A percentile compares a stretch with the other conserved stretches of the same genome.
phyloP scores from a whole-genome alignment of 1,284 basidiomycete genomes.

The Fomes fomentarius region DNA sequence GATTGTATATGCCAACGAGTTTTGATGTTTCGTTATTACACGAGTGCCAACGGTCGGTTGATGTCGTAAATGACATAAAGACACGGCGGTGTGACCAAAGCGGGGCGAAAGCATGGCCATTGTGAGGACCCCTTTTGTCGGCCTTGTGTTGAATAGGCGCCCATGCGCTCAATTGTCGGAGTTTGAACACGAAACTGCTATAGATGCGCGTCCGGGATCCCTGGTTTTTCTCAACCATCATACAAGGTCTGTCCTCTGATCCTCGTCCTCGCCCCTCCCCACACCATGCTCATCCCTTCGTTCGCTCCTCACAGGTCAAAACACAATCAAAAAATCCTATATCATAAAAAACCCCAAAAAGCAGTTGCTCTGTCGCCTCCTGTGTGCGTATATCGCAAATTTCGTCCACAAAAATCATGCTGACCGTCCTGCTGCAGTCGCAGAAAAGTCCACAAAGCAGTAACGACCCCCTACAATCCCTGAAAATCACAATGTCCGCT shows the following conservation, averaged over 20 bases:
- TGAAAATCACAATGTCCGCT: slow-evolving; percentile 63
- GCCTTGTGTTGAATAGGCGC: slow-evolving; percentile 16
- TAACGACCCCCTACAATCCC: slow-evolving; percentile 73
- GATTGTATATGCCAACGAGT: slow-evolving; percentile 8
- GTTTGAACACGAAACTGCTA: slow-evolving; percentile 35
- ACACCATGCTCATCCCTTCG: slow-evolving; percentile 16
- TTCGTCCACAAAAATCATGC: slow-evolving; percentile 25
- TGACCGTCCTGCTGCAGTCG: slow-evolving; percentile 41
- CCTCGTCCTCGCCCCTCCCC: slow-evolving; percentile 7
- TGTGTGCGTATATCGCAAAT: slow-evolving; percentile 50
- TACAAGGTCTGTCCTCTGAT: slow-evolving; percentile 41
- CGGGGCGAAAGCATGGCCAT: slow-evolving; percentile 18
- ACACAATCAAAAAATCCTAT: slow-evolving; percentile 49
- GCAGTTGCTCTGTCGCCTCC: slow-evolving; percentile 76
- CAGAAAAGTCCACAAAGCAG: slow-evolving; percentile 85
- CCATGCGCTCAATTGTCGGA: slow-evolving; percentile 34
- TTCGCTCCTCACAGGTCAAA: slow-evolving; percentile 34
- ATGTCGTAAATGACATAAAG: slow-evolving; percentile 10
- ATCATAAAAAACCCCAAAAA: slow-evolving; percentile 48
- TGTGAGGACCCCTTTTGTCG: slow-evolving; percentile 16
- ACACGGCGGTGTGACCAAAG: slow-evolving; percentile 8
- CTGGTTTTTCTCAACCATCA: slow-evolving; percentile 45
- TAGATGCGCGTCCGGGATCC: slow-evolving; percentile 27
- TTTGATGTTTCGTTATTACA: background rate
- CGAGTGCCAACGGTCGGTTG: background rate